phyloP scores from a whole-genome alignment of 2,329 filamentous ascomycete species.

The Penicillium olsonii region DNA sequence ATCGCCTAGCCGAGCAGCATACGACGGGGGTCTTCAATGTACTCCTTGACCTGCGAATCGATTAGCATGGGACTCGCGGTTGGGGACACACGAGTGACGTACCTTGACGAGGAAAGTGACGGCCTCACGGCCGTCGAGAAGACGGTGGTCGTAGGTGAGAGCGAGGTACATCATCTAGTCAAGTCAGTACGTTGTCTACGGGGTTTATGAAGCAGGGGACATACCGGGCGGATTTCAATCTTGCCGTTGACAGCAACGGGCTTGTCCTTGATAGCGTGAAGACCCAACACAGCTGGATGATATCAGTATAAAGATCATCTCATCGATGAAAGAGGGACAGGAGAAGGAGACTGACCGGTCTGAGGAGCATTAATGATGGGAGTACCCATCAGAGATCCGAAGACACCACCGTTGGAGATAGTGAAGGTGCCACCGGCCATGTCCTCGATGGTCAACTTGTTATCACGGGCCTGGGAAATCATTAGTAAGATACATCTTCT shows the following conservation, averaged over 20 bases:
- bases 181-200: background rate
- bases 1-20: constrained; percentile 68
- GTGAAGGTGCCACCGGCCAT: constrained; percentile 99
- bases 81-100: constrained; percentile 13
- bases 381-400: constrained; percentile 95
- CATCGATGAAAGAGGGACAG: background rate
- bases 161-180: constrained; percentile 94
- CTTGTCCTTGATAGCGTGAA: constrained; percentile 96
- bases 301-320: constrained; percentile 1
- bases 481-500: constrained; percentile 12
- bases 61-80: constrained; percentile 12
- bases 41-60: constrained; percentile 72
- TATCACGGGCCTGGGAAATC: constrained; percentile 74
- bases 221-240: constrained; percentile 80
- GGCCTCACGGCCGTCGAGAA: constrained; percentile 91
- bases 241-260: constrained; percentile 89
- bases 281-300: constrained; percentile 70
- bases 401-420: constrained; percentile 96
- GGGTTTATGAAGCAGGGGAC: constrained; percentile 21
- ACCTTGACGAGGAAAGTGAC: constrained; percentile 92
- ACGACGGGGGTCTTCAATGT: constrained; percentile 89
- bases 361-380: constrained; percentile 98
- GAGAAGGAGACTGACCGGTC: constrained; percentile 57
- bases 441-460: constrained; percentile 97
- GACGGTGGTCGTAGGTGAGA: constrained; percentile 94